A percentile compares a stretch with the other conserved stretches of the same genome.
Conservation (phyloP, 441 rosid genomes). For the Jatropha multifida region DNA sequence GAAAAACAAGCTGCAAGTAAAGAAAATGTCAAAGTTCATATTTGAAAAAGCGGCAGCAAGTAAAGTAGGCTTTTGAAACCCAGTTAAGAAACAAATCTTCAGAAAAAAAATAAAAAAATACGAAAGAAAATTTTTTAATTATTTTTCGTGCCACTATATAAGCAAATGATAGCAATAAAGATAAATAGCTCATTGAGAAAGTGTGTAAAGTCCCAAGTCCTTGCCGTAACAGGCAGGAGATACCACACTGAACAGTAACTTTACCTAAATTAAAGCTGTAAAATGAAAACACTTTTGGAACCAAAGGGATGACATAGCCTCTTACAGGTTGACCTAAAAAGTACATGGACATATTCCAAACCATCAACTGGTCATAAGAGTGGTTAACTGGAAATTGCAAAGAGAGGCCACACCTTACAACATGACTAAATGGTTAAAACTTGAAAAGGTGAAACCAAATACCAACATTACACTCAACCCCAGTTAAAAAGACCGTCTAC, state of each 20-base stretch:
- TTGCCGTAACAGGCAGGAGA: slow-evolving; percentile 1
- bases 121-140: not conserved
- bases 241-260: not conserved
- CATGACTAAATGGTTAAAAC: not conserved
- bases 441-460: slow-evolving; percentile 6
- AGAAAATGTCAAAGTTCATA: no score
- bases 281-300: slow-evolving; percentile 27
- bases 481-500: slow-evolving; percentile 23
- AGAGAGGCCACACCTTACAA: not conserved
- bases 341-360: slow-evolving; percentile 27
- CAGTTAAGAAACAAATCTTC: no score
- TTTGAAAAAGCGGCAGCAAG: no score
- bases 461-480: slow-evolving; percentile 39
- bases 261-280: slow-evolving; percentile 19
- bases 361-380: slow-evolving; percentile 23
- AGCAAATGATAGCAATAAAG: no score
- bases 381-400: slow-evolving; percentile 16
- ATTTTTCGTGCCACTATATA: no score
- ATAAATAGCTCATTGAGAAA: not conserved
- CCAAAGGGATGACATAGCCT: slow-evolving; percentile 11
- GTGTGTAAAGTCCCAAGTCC: not conserved
- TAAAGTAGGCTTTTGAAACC: no score
- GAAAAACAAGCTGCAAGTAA: no score
- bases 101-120: not conserved
- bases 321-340: slow-evolving; percentile 22